A percentile compares a stretch with the other conserved stretches of the same genome.
phyloP scores from a whole-genome alignment of 179 eudicot genomes.

The Actinidia polygama region DNA sequence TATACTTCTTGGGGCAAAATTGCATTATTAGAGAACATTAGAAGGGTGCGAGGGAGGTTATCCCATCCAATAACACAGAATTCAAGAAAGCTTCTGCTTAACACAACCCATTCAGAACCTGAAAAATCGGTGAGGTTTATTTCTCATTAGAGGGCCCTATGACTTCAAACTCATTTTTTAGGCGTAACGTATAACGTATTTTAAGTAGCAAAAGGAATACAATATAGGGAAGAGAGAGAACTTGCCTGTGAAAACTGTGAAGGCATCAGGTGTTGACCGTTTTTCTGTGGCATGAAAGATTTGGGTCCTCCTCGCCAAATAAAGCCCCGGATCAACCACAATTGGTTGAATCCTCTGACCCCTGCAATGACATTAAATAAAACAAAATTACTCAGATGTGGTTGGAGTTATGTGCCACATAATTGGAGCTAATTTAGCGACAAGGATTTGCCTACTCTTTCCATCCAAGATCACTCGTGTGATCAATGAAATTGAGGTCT shows the following conservation, averaged over 20 bases:
- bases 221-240: not conserved
- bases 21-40: slow-evolving; percentile 79
- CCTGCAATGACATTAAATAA: slow-evolving; percentile 38
- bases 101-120: slow-evolving; percentile 92
- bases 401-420: not conserved
- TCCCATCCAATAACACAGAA: slow-evolving; percentile 88
- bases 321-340: slow-evolving; percentile 89
- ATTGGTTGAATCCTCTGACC: slow-evolving; percentile 70
- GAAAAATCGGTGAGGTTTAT: slow-evolving; percentile 22
- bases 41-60: slow-evolving; percentile 85
- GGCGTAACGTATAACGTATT: not conserved
- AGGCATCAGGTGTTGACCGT: slow-evolving; percentile 80
- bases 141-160: not conserved
- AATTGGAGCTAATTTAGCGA: slow-evolving; percentile 16
- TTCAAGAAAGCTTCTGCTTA: slow-evolving; percentile 79
- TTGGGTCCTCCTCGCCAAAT: slow-evolving; percentile 78
- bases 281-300: slow-evolving; percentile 81
- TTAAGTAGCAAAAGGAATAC: not conserved
- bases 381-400: slow-evolving; percentile 5
- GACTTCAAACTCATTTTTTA: not conserved
- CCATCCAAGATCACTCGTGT: slow-evolving; percentile 91
- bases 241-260: slow-evolving; percentile 85
- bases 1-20: slow-evolving; percentile 86
- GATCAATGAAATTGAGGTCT: slow-evolving; percentile 88
- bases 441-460: slow-evolving; percentile 74